These are phyloP conservation scores for Curvularia sp. DNA, from an alignment of 2,329 filamentous ascomycete species.

Conservation along the genomic window DNA sequence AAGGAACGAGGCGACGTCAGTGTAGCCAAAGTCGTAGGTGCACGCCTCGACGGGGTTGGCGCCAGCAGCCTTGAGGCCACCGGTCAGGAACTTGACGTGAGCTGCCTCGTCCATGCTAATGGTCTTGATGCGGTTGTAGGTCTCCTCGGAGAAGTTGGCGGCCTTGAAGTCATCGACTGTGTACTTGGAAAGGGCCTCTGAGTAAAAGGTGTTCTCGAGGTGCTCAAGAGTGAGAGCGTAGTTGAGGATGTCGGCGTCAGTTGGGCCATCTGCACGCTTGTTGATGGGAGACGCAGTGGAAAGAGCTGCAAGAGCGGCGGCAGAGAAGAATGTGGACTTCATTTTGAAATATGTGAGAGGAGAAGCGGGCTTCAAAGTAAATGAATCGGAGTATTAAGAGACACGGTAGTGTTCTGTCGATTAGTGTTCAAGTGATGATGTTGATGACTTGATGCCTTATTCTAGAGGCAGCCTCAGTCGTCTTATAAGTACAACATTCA, in stretches of 20 bases:
- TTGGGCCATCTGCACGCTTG: conserved; percentile 32
- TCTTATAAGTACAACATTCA: neutral
- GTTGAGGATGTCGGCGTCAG: conserved; percentile 50
- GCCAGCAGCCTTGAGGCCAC: conserved; percentile 55
- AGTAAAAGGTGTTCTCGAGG: conserved; percentile 69
- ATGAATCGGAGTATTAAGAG: neutral
- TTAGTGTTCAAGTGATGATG: conserved; percentile 3
- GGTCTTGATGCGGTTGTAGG: conserved; percentile 65
- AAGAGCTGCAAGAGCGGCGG: conserved; percentile 21
- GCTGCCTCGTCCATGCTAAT: conserved; percentile 65
- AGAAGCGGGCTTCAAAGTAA: neutral
- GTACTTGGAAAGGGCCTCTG: conserved; percentile 65
- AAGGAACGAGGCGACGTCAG: conserved; percentile 60
- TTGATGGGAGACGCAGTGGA: conserved; percentile 35
- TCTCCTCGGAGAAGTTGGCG: conserved; percentile 51
- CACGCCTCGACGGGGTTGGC: conserved; percentile 61
- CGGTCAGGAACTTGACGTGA: conserved; percentile 65
- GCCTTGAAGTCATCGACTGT: conserved; percentile 39
- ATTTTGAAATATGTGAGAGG: conserved; percentile 14
- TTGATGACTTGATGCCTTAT: neutral
- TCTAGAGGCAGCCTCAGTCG: neutral
- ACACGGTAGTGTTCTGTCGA: conserved; percentile 2
- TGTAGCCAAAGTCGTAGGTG: conserved; percentile 63
- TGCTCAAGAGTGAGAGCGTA: conserved; percentile 57
- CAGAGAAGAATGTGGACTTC: conserved; percentile 25